Evolutionary conservation across 2,329 filamentous ascomycete species (phyloP).

Genomic region (Exserohilum rostratum): DNA sequence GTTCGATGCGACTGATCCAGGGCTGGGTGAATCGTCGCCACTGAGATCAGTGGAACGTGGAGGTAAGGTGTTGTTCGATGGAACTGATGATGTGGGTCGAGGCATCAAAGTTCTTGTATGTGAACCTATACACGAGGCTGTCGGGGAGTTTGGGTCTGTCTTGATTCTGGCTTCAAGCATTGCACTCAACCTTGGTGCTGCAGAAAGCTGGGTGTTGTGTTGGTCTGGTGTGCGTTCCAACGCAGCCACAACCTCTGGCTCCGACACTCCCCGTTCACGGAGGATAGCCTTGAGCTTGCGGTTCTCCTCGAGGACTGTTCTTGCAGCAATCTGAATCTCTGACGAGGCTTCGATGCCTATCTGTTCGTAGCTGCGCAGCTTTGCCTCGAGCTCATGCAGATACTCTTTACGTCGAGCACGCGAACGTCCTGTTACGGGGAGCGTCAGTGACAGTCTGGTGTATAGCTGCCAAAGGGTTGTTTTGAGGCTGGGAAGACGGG

Average conservation of each 20-base stretch:
- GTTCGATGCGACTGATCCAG: constrained; percentile 40
- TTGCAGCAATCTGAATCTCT: constrained; percentile 74
- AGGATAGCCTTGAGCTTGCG: constrained; percentile 66
- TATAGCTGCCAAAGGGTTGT: not conserved
- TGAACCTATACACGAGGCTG: constrained; percentile 24
- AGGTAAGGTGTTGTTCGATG: constrained; percentile 30
- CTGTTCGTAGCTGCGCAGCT: constrained; percentile 67
- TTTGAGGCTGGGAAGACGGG: not conserved
- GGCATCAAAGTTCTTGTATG: constrained; percentile 24
- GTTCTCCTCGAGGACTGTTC: constrained; percentile 73
- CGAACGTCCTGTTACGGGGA: constrained; percentile 60
- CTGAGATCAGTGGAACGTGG: constrained; percentile 30
- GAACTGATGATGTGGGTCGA: constrained; percentile 24
- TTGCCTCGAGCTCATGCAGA: constrained; percentile 70
- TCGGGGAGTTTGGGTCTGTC: constrained; percentile 27
- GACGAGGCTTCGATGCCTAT: constrained; percentile 70
- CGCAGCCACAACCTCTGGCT: constrained; percentile 57
- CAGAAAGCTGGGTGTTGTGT: constrained; percentile 37
- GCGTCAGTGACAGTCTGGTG: constrained; percentile 12
- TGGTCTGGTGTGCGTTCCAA: constrained; percentile 31
- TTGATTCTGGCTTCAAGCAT: constrained; percentile 42
- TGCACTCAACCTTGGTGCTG: constrained; percentile 31
- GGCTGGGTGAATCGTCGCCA: constrained; percentile 38
- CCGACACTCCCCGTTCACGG: constrained; percentile 61
- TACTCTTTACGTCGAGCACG: constrained; percentile 77